phyloP scores from a whole-genome alignment of 345 rosid species.

The Boechera divaricarpa region DNA sequence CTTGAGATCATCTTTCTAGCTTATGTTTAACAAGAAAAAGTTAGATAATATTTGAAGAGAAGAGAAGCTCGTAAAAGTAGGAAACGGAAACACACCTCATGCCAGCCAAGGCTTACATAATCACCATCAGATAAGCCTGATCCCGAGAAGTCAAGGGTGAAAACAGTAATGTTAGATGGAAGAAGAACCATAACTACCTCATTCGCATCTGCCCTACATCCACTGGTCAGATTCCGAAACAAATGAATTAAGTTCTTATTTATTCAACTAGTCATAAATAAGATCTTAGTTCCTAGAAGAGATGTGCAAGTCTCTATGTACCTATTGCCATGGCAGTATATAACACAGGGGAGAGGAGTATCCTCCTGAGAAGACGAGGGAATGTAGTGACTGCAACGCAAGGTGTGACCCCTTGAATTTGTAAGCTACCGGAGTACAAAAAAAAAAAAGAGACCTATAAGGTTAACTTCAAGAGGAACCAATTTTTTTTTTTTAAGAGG shows the following conservation, averaged over 20 bases:
- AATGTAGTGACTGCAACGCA: constrained; percentile 89
- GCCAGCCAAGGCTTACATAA: constrained; percentile 96
- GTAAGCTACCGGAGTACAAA: constrained; percentile 65
- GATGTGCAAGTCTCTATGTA: constrained; percentile 23
- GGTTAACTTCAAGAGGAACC: constrained; percentile 12
- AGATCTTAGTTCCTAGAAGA: not conserved
- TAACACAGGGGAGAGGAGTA: constrained; percentile 89
- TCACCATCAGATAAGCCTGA: constrained; percentile 97
- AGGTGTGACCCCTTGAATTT: constrained; percentile 74
- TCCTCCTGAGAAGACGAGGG: constrained; percentile 68
- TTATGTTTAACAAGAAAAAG: constrained; percentile 34
- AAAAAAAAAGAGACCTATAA: constrained; percentile 27
- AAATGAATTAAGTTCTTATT: constrained; percentile 39
- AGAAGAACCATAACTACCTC: constrained; percentile 94
- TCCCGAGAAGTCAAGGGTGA: constrained; percentile 97
- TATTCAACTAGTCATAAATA: constrained; percentile 17
- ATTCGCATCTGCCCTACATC: constrained; percentile 98
- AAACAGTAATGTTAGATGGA: constrained; percentile 92
- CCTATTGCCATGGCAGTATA: constrained; percentile 99
- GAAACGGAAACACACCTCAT: constrained; percentile 67
- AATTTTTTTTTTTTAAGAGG: not conserved
- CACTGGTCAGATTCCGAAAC: constrained; percentile 59
- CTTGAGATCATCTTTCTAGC: constrained; percentile 91
- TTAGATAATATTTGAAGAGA: constrained; percentile 33
- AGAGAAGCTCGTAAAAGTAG: constrained; percentile 21